These are phyloP conservation scores for Fistulina hepatica DNA, from an alignment of 1,284 basidiomycete species.

Conservation along the genomic window DNA sequence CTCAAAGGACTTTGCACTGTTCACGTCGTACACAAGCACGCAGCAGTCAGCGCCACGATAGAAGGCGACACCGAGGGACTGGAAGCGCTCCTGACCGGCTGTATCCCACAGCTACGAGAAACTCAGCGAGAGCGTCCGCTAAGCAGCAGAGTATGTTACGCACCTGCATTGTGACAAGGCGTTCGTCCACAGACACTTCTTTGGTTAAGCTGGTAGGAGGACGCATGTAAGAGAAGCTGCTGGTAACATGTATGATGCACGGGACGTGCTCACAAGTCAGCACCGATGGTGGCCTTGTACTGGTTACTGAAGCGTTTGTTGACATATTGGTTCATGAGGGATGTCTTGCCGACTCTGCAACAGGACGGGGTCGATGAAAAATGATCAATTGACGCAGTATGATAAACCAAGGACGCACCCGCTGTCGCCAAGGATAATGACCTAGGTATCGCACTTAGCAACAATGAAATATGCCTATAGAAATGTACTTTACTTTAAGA, in stretches of 20 bases:
- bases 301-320: constrained; percentile 99
- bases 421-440: constrained; percentile 97
- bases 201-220: constrained; percentile 70
- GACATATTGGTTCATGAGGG: constrained; percentile 99
- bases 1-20: constrained; percentile 97
- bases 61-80: constrained; percentile 96
- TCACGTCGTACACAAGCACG: constrained; percentile 98
- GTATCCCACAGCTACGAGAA: constrained; percentile 88
- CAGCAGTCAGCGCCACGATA: constrained; percentile 99
- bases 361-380: constrained; percentile 9
- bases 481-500: constrained; percentile 63
- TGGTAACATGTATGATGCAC: constrained; percentile 8
- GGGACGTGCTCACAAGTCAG: constrained; percentile 62
- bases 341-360: constrained; percentile 99
- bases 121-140: constrained; percentile 3
- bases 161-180: constrained; percentile 97
- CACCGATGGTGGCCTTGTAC: constrained; percentile 96
- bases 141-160: constrained; percentile 16
- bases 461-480: not conserved
- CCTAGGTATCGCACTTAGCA: constrained; percentile 36
- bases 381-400: constrained; percentile 10
- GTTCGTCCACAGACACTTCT: constrained; percentile 97
- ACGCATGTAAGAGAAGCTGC: constrained; percentile 13
- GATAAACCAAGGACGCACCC: constrained; percentile 51
- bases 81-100: constrained; percentile 98